These are phyloP conservation scores for Xanthoparmelia taractica DNA, from an alignment of 495 filamentous ascomycete genomes.

Conservation along the genomic window DNA sequence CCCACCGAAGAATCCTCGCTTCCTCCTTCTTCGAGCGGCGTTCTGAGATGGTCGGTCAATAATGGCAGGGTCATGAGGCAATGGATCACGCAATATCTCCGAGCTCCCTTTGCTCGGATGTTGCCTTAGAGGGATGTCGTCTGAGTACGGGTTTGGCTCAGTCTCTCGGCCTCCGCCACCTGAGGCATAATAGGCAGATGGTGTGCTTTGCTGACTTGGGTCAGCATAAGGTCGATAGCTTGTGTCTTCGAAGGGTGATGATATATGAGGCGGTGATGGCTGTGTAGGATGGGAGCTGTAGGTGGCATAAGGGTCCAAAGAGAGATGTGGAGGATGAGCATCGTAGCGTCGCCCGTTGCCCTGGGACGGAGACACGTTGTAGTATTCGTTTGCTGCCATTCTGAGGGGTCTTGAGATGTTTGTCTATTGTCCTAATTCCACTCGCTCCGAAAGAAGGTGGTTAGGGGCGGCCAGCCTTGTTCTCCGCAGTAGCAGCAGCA, in stretches of 20 bases:
- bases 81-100: conserved; percentile 16
- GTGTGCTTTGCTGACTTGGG: conserved; percentile 38
- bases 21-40: conserved; percentile 44
- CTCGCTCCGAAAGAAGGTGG: background rate
- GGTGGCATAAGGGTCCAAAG: conserved; percentile 25
- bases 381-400: conserved; percentile 84
- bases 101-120: conserved; percentile 25
- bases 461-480: background rate
- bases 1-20: conserved; percentile 49
- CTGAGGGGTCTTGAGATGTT: background rate
- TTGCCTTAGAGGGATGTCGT: conserved; percentile 61
- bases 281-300: conserved; percentile 25
- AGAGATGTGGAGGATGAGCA: conserved; percentile 37
- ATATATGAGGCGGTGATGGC: conserved; percentile 42
- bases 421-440: background rate
- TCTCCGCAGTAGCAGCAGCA: background rate
- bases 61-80: conserved; percentile 31
- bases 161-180: conserved; percentile 35
- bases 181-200: conserved; percentile 48
- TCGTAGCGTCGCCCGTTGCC: conserved; percentile 24
- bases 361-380: conserved; percentile 45
- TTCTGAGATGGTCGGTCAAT: conserved; percentile 32
- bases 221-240: conserved; percentile 49
- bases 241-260: conserved; percentile 53
- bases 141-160: conserved; percentile 43